Evolutionary conservation across 73 alveolate species (phyloP).

Genomic region (Paramecium octaurelia): DNA sequence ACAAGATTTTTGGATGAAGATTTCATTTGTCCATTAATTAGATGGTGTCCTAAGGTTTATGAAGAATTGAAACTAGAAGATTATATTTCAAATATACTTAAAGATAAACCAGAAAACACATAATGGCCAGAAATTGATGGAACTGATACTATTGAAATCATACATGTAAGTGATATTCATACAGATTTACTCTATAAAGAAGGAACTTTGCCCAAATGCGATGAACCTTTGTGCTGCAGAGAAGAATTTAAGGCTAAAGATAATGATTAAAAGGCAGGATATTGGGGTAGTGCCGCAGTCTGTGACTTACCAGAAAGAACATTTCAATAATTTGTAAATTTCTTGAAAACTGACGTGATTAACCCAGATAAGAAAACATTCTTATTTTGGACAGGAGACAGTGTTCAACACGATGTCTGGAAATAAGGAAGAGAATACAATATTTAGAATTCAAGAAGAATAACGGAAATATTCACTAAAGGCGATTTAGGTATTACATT

Average conservation of each 20-base stretch:
- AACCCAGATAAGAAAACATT: conserved; percentile 64
- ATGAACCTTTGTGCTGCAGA: conserved; percentile 75
- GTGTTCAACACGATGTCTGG: conserved; percentile 78
- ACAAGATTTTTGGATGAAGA: conserved; percentile 55
- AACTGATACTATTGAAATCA: conserved; percentile 65
- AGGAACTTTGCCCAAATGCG: conserved; percentile 73
- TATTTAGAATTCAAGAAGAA: conserved; percentile 12
- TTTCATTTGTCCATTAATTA: conserved; percentile 44
- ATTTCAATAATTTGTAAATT: conserved; percentile 64
- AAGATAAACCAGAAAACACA: conserved; percentile 19
- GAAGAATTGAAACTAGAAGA: conserved; percentile 33
- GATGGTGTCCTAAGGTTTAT: conserved; percentile 53
- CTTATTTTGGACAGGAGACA: conserved; percentile 83
- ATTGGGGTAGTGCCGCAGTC: conserved; percentile 73
- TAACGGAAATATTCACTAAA: conserved; percentile 27
- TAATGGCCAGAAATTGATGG: conserved; percentile 40
- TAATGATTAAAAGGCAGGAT: conserved; percentile 65
- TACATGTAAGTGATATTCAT: conserved; percentile 83
- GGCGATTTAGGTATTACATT: background rate
- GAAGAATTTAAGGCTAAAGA: conserved; percentile 63
- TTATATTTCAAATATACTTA: background rate
- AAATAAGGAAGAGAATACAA: conserved; percentile 68
- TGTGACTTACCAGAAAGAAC: conserved; percentile 82
- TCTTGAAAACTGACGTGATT: conserved; percentile 68
- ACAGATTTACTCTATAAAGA: conserved; percentile 73